Evolutionary conservation across 2,329 filamentous ascomycete species (phyloP).

Genomic region (Huntiella bhutanensis): DNA sequence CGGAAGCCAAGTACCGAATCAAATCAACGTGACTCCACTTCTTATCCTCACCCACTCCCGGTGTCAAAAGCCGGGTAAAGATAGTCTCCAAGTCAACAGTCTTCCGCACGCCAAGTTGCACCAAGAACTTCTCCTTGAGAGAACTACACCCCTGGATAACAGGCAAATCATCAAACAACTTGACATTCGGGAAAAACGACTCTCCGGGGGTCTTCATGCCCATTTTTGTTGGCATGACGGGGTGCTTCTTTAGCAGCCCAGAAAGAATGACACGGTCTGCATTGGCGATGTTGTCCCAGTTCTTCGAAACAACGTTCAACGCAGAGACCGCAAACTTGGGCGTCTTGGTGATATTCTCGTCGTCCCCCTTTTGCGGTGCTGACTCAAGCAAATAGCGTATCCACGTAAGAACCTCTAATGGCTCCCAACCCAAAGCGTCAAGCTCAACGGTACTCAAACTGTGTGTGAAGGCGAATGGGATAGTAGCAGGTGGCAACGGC

Average conservation of each 20-base stretch:
- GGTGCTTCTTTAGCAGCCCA: slow-evolving; percentile 40
- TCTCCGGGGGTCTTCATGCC: slow-evolving; percentile 77
- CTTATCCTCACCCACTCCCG: slow-evolving; percentile 31
- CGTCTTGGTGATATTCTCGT: slow-evolving; percentile 52
- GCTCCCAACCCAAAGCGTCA: slow-evolving; percentile 67
- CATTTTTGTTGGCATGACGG: slow-evolving; percentile 73
- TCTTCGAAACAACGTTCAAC: slow-evolving; percentile 64
- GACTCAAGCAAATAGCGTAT: slow-evolving; percentile 60
- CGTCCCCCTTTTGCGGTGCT: slow-evolving; percentile 35
- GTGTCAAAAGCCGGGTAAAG: slow-evolving; percentile 63
- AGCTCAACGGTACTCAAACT: slow-evolving; percentile 47
- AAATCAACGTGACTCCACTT: slow-evolving; percentile 89
- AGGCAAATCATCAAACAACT: slow-evolving; percentile 83
- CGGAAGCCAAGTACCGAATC: slow-evolving; percentile 83
- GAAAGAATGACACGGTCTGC: slow-evolving; percentile 7
- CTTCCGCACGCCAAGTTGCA: slow-evolving; percentile 73
- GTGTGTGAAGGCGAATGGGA: slow-evolving; percentile 70
- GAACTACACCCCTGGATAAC: slow-evolving; percentile 56
- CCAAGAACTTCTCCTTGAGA: slow-evolving; percentile 79
- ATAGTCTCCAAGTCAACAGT: slow-evolving; percentile 90
- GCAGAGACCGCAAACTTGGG: slow-evolving; percentile 59
- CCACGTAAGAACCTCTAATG: slow-evolving; percentile 75
- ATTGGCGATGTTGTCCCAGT: slow-evolving; percentile 44
- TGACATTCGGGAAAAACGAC: slow-evolving; percentile 84
- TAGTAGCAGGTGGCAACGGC: slow-evolving; percentile 61